Percentiles rank a stretch among this genome's conserved stretches.
Evolutionary conservation across 2,329 filamentous ascomycete species (phyloP).

Genomic region (Emericellopsis cladophorae): DNA sequence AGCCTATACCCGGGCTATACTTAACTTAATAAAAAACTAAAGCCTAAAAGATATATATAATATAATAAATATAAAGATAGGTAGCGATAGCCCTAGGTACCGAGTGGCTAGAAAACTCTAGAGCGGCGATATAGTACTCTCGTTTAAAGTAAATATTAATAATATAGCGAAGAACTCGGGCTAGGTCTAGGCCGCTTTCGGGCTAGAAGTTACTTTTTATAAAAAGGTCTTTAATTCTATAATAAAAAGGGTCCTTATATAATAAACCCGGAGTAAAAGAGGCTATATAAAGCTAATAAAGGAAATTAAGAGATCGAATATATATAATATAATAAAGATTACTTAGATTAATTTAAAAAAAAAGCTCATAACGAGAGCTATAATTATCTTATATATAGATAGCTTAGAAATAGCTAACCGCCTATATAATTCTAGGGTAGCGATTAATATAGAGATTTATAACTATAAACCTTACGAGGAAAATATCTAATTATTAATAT

Average conservation of each 20-base stretch:
- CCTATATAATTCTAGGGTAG: too few relatives aligned
- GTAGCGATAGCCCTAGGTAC: too few relatives aligned
- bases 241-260: not conserved
- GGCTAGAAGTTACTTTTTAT: not conserved
- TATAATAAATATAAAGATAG: not conserved
- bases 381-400: too few relatives aligned
- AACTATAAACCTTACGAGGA: not conserved
- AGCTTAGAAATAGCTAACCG: too few relatives aligned
- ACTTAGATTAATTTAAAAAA: not conserved
- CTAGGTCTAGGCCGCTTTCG: not conserved
- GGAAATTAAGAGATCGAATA: not conserved
- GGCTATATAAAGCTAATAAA: not conserved
- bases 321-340: not conserved
- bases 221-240: not conserved
- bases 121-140: too few relatives aligned
- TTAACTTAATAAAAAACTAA: not conserved
- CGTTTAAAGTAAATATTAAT: too few relatives aligned
- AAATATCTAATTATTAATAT: not conserved
- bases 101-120: too few relatives aligned
- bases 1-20: too few relatives aligned
- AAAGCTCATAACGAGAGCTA: not conserved
- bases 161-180: not conserved
- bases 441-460: too few relatives aligned
- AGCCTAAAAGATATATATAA: not conserved
- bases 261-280: not conserved